phyloP scores from a whole-genome alignment of 1,139 yeast species.

The Suhomyces ambrosiae region DNA sequence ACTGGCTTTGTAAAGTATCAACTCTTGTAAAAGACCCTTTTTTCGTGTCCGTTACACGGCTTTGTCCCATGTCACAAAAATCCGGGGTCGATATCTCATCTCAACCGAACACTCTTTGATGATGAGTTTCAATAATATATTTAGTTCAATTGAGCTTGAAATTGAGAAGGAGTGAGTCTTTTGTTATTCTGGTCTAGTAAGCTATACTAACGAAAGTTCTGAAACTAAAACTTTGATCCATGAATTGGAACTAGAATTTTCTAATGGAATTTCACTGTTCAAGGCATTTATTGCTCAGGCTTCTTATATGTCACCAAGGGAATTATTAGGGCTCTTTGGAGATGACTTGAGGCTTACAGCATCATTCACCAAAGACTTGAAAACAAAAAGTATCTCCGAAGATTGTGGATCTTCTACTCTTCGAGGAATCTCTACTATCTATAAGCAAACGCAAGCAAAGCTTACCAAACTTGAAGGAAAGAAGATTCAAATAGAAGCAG shows the following conservation, averaged over 20 bases:
- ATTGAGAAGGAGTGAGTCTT: slow-evolving; percentile 11
- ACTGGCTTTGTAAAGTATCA: no score
- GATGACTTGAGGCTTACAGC: neutral
- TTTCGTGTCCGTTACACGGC: no score
- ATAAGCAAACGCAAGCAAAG: neutral
- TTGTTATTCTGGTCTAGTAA: no score
- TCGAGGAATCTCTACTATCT: neutral
- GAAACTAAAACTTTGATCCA: slow-evolving; percentile 3
- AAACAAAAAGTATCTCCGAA: neutral
- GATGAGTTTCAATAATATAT: slow-evolving; percentile 7
- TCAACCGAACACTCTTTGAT: no score
- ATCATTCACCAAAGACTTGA: neutral
- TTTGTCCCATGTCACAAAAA: no score
- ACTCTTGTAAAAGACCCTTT: no score
- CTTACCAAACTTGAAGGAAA: slow-evolving; percentile 13
- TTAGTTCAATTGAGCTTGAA: slow-evolving; percentile 5
- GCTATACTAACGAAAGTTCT: slow-evolving; percentile 8
- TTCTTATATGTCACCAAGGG: slow-evolving; percentile 4
- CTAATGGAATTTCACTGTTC: neutral
- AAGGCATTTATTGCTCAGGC: slow-evolving; percentile 4
- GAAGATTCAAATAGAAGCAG: slow-evolving; percentile 24
- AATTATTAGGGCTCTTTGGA: slow-evolving; percentile 1
- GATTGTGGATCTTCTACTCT: slow-evolving; percentile 1
- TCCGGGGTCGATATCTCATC: no score
- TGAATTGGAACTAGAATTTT: slow-evolving; percentile 8